Percentiles rank a stretch among this genome's conserved stretches.
Evolutionary conservation across 1,284 basidiomycete genomes (phyloP).

Genomic region (Fomitopsis pinicola): DNA sequence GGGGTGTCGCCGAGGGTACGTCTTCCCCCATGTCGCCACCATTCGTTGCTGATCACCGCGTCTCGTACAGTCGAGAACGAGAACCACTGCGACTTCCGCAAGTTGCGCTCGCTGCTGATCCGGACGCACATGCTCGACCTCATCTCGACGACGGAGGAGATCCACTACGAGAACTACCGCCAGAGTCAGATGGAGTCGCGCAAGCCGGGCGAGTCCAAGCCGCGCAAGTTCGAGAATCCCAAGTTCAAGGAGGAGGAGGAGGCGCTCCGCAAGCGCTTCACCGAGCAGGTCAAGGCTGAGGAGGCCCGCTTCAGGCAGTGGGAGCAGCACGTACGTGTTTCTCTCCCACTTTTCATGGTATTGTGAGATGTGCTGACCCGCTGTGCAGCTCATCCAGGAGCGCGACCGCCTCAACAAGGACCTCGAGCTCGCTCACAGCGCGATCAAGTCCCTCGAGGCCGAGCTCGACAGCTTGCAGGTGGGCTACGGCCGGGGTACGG

Average conservation of each 20-base stretch:
- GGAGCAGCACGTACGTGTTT: constrained; percentile 86
- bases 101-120: constrained; percentile 93
- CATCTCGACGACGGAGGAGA: constrained; percentile 93
- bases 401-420: constrained; percentile 97
- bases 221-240: constrained; percentile 98
- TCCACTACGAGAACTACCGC: constrained; percentile 97
- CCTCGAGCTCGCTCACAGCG: constrained; percentile 86
- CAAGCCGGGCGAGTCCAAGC: constrained; percentile 98
- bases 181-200: constrained; percentile 99
- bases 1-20: constrained; percentile 96
- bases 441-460: constrained; percentile 87
- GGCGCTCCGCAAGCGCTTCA: constrained; percentile 93
- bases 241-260: constrained; percentile 99
- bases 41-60: background rate
- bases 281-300: constrained; percentile 99
- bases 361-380: background rate
- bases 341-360: constrained; percentile 13
- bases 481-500: constrained; percentile 76
- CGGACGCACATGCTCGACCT: constrained; percentile 99
- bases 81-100: constrained; percentile 99
- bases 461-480: constrained; percentile 88
- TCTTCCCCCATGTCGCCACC: constrained; percentile 8
- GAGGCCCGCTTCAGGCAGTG: constrained; percentile 98
- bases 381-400: constrained; percentile 83
- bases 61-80: constrained; percentile 85